Evolutionary conservation across 352 stramenopile species (phyloP), one percentile per base, ranked within the genome.

Genomic region (Pythium phragmiticola): DNA sequence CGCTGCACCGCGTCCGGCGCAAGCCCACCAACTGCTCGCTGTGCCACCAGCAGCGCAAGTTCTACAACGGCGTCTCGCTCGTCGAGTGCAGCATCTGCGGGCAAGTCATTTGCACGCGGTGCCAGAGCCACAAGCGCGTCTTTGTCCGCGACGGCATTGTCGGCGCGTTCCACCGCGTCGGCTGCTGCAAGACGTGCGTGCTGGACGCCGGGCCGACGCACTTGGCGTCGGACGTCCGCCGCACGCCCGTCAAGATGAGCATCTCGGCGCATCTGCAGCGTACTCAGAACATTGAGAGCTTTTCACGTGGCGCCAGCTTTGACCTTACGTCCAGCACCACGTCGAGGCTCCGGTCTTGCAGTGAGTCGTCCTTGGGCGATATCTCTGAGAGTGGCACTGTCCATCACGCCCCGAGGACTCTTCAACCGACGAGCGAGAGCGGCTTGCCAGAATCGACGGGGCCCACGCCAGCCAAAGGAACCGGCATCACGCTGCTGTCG

Each of bases 51-150:
- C 61, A 70, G 23, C 77, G 72, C 45, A 78, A 75, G 47, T 66
- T 82, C 30, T 69, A 76, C 53, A 75, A 61, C 57, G 21, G 70
- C 28, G 59, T 72, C 4, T 58, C 69, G 7, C 55, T 76, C 42
- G 50, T 73, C 2, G 76, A 73, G 16, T 88, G 78, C 52, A 50
- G 63, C 19, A 63, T 84, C 42, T 89, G 80, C 46, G 77, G 76
- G 9, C 53, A 83, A 14, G 54, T 72, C 13, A 67, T 78, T 37
- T 89, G 80, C 52, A 68, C 74, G 41, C 77, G 77, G 16, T 89
- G 80, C 60, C 70, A 73, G 1, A 56, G 36, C 3, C 58, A 66
- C 48, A 84, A 82, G 67, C 65, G 65, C 39, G 70, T 89, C 41
- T 89, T 86, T 42, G 55, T 82, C 33, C 65, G 63, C 34, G 65